A percentile compares a stretch with the other conserved stretches of the same genome.
These are phyloP conservation scores for Hypoxylon lienhwacheense DNA, from an alignment of 495 filamentous ascomycete genomes.

Conservation along the genomic window DNA sequence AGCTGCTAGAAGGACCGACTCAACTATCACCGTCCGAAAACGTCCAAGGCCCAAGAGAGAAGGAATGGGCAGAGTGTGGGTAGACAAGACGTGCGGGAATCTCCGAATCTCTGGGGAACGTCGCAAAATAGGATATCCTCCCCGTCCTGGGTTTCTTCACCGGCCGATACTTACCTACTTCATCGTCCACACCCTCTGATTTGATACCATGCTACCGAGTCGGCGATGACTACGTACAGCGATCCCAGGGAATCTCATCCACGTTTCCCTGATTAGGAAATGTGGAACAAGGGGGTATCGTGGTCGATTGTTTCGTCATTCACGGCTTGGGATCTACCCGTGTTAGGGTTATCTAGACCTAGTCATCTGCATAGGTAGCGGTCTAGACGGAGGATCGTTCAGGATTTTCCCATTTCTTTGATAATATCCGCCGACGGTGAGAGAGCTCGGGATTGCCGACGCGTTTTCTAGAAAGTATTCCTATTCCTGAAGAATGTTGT, in stretches of 20 bases:
- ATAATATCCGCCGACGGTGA: slow-evolving; percentile 30
- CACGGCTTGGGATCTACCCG: slow-evolving; percentile 37
- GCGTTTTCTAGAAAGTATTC: slow-evolving; percentile 6
- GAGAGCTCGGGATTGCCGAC: slow-evolving; percentile 2
- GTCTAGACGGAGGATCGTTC: slow-evolving; percentile 24
- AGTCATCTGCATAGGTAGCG: slow-evolving; percentile 23
- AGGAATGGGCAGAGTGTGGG: slow-evolving; percentile 3
- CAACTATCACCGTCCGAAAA: slow-evolving; percentile 28
- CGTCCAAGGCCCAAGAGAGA: slow-evolving; percentile 10
- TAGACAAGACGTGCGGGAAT: slow-evolving; percentile 3
- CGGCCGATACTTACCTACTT: slow-evolving; percentile 2
- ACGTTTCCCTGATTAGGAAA: slow-evolving; percentile 15
- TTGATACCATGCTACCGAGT: slow-evolving; percentile 9
- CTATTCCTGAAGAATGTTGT: neutral
- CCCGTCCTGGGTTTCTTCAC: slow-evolving; percentile 3
- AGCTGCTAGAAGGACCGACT: slow-evolving; percentile 35
- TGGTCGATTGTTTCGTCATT: slow-evolving; percentile 36
- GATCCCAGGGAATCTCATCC: slow-evolving; percentile 8
- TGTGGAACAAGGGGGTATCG: slow-evolving; percentile 30
- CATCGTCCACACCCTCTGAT: slow-evolving; percentile 13
- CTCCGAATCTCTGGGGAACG: neutral
- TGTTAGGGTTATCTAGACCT: slow-evolving; percentile 21
- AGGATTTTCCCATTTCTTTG: slow-evolving; percentile 27
- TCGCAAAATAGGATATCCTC: slow-evolving; percentile 20
- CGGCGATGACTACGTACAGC: slow-evolving; percentile 7